These are phyloP conservation scores for Mimosa pudica DNA, from an alignment of 306 rosid species.

Conservation along the genomic window DNA sequence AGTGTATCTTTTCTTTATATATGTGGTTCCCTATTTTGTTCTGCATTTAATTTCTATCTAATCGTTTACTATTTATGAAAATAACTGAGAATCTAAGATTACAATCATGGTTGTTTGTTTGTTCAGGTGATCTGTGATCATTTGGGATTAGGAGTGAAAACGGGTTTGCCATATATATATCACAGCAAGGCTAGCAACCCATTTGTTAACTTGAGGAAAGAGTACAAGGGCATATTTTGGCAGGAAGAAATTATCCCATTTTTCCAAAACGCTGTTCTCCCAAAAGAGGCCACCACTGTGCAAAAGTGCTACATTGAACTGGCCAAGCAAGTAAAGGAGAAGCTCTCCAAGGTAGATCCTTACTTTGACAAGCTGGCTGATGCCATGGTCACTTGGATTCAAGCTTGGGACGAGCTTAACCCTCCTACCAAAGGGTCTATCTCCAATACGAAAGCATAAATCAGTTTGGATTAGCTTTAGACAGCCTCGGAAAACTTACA, in stretches of 20 bases:
- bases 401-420: constrained; percentile 80
- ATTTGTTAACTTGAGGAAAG: constrained; percentile 74
- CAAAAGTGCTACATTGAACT: constrained; percentile 89
- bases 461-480: constrained; percentile 31
- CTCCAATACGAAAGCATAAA: constrained; percentile 40
- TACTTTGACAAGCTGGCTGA: constrained; percentile 75
- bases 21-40: background rate
- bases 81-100: constrained; percentile 23
- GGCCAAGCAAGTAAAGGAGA: constrained; percentile 84
- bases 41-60: background rate
- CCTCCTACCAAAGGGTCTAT: constrained; percentile 43
- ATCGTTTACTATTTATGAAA: background rate
- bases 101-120: background rate
- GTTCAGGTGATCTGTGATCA: constrained; percentile 34
- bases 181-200: constrained; percentile 48
- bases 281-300: constrained; percentile 79
- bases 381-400: constrained; percentile 79
- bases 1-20: background rate
- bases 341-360: constrained; percentile 76
- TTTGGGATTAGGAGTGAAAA: constrained; percentile 27
- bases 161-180: constrained; percentile 26
- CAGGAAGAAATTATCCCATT: constrained; percentile 79
- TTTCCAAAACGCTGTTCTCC: constrained; percentile 58
- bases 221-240: constrained; percentile 75
- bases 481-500: background rate